Evolutionary conservation across 2,329 filamentous ascomycete genomes (phyloP).

Genomic region (Pseudogymnoascus sp.): DNA sequence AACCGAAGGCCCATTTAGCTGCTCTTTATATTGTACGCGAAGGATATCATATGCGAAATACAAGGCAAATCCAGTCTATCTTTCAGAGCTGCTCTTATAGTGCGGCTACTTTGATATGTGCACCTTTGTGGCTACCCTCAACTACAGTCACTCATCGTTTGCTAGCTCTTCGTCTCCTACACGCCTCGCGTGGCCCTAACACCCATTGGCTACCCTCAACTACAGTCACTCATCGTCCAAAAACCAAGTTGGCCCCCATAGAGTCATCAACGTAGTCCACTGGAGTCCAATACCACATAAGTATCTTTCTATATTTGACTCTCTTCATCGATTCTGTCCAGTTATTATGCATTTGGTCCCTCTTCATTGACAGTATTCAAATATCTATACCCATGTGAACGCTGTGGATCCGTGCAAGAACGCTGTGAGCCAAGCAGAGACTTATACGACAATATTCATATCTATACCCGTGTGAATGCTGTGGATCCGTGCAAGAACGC

Average conservation of each 20-base stretch:
- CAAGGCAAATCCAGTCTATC: not conserved
- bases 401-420: not conserved
- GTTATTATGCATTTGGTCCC: not conserved
- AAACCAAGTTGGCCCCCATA: not conserved
- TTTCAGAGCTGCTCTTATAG: not conserved
- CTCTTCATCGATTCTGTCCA: not conserved
- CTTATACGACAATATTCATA: not conserved
- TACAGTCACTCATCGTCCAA: not conserved
- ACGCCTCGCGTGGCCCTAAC: not conserved
- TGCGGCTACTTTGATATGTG: not conserved
- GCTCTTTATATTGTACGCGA: not conserved
- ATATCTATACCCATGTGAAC: not conserved
- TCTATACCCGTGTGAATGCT: not conserved
- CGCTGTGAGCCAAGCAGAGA: not conserved
- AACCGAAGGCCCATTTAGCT: not conserved
- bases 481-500: not conserved
- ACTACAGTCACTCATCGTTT: too few relatives aligned
- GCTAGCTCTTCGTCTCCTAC: not conserved
- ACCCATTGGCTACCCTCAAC: not conserved
- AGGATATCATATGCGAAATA: not conserved
- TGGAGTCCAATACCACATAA: not conserved
- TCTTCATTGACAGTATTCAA: not conserved
- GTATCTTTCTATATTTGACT: not conserved
- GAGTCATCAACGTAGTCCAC: not conserved
- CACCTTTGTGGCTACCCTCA: not conserved